Base-by-base conservation (phyloP, 2,329 filamentous ascomycete genomes). In the Colletotrichum sp. region DNA sequence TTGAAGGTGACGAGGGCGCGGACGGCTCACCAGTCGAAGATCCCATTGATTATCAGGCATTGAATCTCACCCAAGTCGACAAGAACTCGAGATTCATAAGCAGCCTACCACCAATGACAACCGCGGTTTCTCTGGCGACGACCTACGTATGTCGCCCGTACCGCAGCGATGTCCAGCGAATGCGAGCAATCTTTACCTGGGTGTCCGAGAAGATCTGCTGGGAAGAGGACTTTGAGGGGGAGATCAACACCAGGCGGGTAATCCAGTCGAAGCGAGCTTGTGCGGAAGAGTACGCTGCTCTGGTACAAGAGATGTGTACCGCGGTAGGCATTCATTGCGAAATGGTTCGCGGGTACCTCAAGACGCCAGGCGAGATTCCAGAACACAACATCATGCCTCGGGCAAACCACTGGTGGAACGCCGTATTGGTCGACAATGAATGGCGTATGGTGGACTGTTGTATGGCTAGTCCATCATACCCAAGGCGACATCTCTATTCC, bases 381-480 rank as follows among this genome's bases (percentile, higher is more conserved):
- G 96, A 99, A 80, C 88, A 96, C 59, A 95, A 94, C 77, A 93
- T 94, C 74, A 92, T 96, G 83, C 95, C 95, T n/a, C 92, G 93
- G 34, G 91, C 96, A 0, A 99, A 99, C 81, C 97, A 99, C 85
- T 99, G 95, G 93, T 99, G 97, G 97, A 99, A 99, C 80, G 93
- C 95, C 1, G 95, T 99, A 21, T 87, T 98, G 44, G 93, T 98
- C 10, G 97, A 99, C 83, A 94, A 95, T 26, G 96, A 98, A 85
- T 99, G 97, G 97, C 94, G 97, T 67, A 94, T 99, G 79, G 95
- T 99, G 87, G 97, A 99, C 84, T 97, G 95, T 83, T 98, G 95
- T 44, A 89, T 99, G 64, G 96, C 97, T 6, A 96, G 94, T 78
- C 96, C 96, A 15, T 98, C 96, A 0, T 95, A 99, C 81, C 96